Percentiles rank a stretch among this genome's conserved stretches.
Conservation (phyloP, 2,329 filamentous ascomycete genomes). For the Piedraia hortae region DNA sequence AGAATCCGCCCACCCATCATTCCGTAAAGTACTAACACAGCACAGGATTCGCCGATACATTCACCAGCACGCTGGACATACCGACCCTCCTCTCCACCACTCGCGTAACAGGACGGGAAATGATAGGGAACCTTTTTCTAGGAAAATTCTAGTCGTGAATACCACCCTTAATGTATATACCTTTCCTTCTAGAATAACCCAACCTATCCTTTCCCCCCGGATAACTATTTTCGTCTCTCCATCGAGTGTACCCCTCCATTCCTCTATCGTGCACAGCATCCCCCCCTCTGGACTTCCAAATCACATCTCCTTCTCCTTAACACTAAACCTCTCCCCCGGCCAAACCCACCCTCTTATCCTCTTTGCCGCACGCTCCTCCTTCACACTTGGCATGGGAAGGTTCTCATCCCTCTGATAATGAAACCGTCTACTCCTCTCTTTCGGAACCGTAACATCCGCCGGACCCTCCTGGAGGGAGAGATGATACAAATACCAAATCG, state of each 20-base stretch:
- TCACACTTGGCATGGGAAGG: conserved; percentile 47
- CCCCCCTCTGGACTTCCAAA: conserved; percentile 1
- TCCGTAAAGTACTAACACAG: too few relatives aligned
- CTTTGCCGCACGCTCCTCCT: conserved; percentile 53
- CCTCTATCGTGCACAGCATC: neutral
- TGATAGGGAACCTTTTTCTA: conserved; percentile 41
- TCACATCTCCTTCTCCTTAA: too few relatives aligned
- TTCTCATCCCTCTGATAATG: conserved; percentile 41
- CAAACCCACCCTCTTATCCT: conserved; percentile 44
- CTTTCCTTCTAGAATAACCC: neutral
- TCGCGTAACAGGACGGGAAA: conserved; percentile 45
- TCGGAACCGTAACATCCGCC: conserved; percentile 46
- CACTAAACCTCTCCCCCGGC: conserved; percentile 43
- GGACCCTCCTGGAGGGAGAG: conserved; percentile 31
- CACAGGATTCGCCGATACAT: conserved; percentile 38
- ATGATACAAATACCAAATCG: conserved; percentile 54
- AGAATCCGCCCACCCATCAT: too few relatives aligned
- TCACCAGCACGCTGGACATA: conserved; percentile 59
- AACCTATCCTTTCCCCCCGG: neutral
- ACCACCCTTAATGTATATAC: too few relatives aligned
- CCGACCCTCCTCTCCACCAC: conserved; percentile 63
- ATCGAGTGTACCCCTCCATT: neutral
- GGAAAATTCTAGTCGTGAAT: conserved; percentile 48
- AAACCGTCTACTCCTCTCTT: conserved; percentile 43
- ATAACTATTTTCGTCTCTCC: neutral